Conservation (phyloP, 768 basidiomycete species). For the Leccinum disarticulatum region DNA sequence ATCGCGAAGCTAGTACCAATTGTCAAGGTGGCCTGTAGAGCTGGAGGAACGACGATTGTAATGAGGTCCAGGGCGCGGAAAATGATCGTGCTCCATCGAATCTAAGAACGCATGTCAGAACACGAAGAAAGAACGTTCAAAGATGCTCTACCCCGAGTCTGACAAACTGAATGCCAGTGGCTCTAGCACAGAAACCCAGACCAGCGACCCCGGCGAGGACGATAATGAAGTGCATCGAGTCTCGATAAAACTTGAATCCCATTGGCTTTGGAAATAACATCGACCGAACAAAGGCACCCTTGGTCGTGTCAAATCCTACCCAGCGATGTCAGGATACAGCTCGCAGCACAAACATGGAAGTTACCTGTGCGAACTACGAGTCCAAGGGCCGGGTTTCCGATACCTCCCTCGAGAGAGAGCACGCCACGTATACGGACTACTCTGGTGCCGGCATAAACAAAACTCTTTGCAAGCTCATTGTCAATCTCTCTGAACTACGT, state of each 20-base stretch:
- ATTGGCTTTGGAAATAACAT: conserved; percentile 99
- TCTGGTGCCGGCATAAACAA: conserved; percentile 87
- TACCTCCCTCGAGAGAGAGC: conserved; percentile 50
- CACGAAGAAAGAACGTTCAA: not conserved
- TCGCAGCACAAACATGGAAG: conserved; percentile 9
- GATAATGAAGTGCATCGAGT: conserved; percentile 86
- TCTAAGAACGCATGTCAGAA: conserved; percentile 42
- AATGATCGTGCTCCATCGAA: conserved; percentile 87
- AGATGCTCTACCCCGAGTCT: conserved; percentile 66
- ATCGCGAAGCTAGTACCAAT: conserved; percentile 98
- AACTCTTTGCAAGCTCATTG: conserved; percentile 74
- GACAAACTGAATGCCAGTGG: conserved; percentile 74
- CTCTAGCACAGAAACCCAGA: conserved; percentile 88
- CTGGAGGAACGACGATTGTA: conserved; percentile 97
- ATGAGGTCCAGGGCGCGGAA: conserved; percentile 92
- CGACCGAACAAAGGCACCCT: conserved; percentile 91
- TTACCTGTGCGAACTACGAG: conserved; percentile 85
- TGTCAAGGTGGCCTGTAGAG: conserved; percentile 93
- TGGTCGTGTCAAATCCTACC: conserved; percentile 93
- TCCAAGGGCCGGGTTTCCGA: conserved; percentile 66
- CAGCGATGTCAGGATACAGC: conserved; percentile 10
- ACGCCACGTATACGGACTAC: conserved; percentile 81
- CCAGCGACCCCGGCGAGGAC: conserved; percentile 91
- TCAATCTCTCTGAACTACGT: conserved; percentile 80
- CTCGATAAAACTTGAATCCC: conserved; percentile 97